phyloP scores from a whole-genome alignment of 768 basidiomycete genomes.

The Roridomyces roridus region DNA sequence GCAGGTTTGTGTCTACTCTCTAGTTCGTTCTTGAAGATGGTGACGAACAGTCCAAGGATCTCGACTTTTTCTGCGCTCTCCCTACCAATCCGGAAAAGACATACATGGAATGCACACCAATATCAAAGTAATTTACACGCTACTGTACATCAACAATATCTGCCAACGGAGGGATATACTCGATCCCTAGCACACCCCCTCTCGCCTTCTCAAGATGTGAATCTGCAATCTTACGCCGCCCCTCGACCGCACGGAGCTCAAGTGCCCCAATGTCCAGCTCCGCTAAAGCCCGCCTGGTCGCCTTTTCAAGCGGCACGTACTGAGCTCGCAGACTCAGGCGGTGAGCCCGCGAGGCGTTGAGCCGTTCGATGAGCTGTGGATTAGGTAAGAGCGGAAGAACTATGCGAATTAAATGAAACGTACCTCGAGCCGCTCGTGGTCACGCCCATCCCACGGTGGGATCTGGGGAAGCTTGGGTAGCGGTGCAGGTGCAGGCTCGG shows the following conservation, averaged over 20 bases:
- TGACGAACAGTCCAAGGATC: too few species aligned
- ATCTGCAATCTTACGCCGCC: constrained; percentile 62
- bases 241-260: constrained; percentile 65
- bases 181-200: constrained; percentile 66
- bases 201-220: constrained; percentile 67
- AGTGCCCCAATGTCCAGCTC: constrained; percentile 67
- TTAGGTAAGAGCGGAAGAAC: constrained; percentile 15
- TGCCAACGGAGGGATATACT: constrained; percentile 29
- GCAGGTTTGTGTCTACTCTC: too few species aligned
- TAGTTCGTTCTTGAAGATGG: too few species aligned
- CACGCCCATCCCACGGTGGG: constrained; percentile 12
- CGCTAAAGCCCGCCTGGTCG: constrained; percentile 55
- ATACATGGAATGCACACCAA: constrained; percentile 73
- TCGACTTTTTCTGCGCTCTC: constrained; percentile 72
- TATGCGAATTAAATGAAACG: not conserved
- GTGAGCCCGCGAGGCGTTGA: constrained; percentile 39
- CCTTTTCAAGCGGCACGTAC: constrained; percentile 44
- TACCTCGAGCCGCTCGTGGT: constrained; percentile 15
- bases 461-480: constrained; percentile 14
- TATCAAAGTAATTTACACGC: constrained; percentile 48
- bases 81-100: constrained; percentile 70
- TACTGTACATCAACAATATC: not conserved
- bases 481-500: not conserved
- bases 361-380: not conserved
- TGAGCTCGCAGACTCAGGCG: constrained; percentile 47